Conservation (phyloP, 352 stramenopile genomes). For the Globisporangium carolinianum region DNA sequence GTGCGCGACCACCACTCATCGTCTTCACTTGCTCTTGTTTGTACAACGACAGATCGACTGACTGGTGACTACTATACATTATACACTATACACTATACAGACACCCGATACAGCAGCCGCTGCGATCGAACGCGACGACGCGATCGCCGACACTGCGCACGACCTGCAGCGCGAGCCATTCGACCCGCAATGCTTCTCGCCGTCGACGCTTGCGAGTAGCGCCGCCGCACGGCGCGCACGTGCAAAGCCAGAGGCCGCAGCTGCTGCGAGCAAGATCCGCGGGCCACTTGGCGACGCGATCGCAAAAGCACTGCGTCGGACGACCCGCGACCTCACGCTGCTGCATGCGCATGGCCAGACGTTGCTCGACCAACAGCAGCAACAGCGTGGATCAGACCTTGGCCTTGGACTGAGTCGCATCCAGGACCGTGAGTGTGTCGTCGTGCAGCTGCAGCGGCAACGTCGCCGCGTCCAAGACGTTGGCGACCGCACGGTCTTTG, state of each 20-base stretch:
- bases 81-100: no score
- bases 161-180: conserved; percentile 56
- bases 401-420: conserved; percentile 17
- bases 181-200: conserved; percentile 47
- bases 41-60: no score
- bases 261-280: conserved; percentile 36
- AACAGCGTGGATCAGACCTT: not conserved
- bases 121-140: conserved; percentile 20
- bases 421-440: conserved; percentile 30
- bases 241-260: conserved; percentile 14
- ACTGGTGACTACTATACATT: no score
- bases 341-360: conserved; percentile 46
- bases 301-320: conserved; percentile 41
- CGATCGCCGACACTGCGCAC: conserved; percentile 50
- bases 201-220: conserved; percentile 21
- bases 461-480: not conserved
- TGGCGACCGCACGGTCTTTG: conserved; percentile 19
- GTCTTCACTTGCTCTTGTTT: no score
- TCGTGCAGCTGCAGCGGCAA: conserved; percentile 20
- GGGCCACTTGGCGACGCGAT: conserved; percentile 49
- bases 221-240: conserved; percentile 8
- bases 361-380: conserved; percentile 25
- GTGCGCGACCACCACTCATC: not conserved
- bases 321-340: conserved; percentile 52
- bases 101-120: no score